Base-by-base conservation (phyloP, 257 asterid genomes). In the Solanum sparsipilum region DNA sequence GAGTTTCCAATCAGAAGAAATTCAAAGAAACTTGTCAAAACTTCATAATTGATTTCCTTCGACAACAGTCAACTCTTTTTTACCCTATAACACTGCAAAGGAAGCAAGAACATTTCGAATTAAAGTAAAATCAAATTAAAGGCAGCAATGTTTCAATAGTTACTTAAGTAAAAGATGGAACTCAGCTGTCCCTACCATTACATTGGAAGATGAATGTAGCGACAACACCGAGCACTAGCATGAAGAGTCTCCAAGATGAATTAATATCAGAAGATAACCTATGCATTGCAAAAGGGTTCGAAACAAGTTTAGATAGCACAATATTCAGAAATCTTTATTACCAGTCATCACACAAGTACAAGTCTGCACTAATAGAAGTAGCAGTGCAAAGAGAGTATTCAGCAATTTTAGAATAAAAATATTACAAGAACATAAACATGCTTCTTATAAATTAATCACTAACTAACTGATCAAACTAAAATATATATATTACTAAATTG, bases 201-300 rank as follows among this genome's bases (percentile, higher is more conserved):
- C 89, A 95, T 91, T 94, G 96, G 92, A 95, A 92, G 58, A 94
- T 91, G 41, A 91, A 92, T 12, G 95, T 92, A 2, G 94, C 92
- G 13, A 95, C 96, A 21, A 92, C 92, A 78, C 92, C 94, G 34
- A 95, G 98, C 71, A 94, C 95, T 29, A 90, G 94, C 1, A 94
- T 95, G 93, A 94, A 94, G 90, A 94, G 94, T 20, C 89, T 60
- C 93, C 95, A 91, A 52, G 93, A 48, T 21, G 94, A 94, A 88
- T 91, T 73, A 25, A 89, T 27, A 88, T 87, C 85, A 20, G 97
- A 96, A 38, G 92, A 87, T 74, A 93, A 84, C 76, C 93, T 90
- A 1, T 93, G 95, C 88, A 86, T 87, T 29, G 67, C 41, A 31
- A 89, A 88, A 67, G 91, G 88, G 79, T 95, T 93, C 12, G 81